phyloP scores from a whole-genome alignment of 2,329 filamentous ascomycete species.

The Orbilia quercus region DNA sequence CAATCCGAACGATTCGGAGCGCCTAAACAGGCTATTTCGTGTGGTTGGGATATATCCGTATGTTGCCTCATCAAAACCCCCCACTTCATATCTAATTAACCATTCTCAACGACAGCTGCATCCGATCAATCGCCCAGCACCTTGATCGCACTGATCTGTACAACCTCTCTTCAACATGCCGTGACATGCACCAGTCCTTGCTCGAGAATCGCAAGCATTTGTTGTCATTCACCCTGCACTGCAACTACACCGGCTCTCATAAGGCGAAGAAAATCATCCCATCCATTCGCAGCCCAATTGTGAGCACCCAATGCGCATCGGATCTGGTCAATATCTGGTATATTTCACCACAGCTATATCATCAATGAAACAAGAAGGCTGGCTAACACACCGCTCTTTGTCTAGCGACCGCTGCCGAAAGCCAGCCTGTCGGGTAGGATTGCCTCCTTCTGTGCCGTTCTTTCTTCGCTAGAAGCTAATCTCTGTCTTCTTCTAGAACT shows the following conservation, averaged over 20 bases:
- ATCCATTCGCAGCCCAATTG: constrained; percentile 29
- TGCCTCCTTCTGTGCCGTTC: background rate
- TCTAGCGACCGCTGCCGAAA: constrained; percentile 44
- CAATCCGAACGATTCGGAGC: constrained; percentile 34
- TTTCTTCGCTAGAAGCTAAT: background rate
- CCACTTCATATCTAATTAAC: background rate
- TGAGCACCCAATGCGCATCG: constrained; percentile 35
- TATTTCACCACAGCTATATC: background rate
- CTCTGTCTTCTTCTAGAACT: constrained; percentile 32
- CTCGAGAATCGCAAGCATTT: constrained; percentile 50
- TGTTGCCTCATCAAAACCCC: constrained; percentile 1
- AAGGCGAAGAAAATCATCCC: constrained; percentile 14
- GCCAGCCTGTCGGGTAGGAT: constrained; percentile 43
- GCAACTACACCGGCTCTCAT: constrained; percentile 19
- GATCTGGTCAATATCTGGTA: constrained; percentile 51
- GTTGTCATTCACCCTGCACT: constrained; percentile 41
- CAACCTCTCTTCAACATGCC: constrained; percentile 53
- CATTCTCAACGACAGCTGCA: constrained; percentile 26
- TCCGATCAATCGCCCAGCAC: constrained; percentile 46
- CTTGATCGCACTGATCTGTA: constrained; percentile 52
- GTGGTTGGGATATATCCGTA: constrained; percentile 53
- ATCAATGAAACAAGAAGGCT: background rate
- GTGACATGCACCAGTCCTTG: constrained; percentile 48
- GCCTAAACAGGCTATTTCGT: constrained; percentile 46
- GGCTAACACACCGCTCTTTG: background rate